Evolutionary conservation across 768 basidiomycete genomes (phyloP).

Genomic region (Favolaschia claudopus): DNA sequence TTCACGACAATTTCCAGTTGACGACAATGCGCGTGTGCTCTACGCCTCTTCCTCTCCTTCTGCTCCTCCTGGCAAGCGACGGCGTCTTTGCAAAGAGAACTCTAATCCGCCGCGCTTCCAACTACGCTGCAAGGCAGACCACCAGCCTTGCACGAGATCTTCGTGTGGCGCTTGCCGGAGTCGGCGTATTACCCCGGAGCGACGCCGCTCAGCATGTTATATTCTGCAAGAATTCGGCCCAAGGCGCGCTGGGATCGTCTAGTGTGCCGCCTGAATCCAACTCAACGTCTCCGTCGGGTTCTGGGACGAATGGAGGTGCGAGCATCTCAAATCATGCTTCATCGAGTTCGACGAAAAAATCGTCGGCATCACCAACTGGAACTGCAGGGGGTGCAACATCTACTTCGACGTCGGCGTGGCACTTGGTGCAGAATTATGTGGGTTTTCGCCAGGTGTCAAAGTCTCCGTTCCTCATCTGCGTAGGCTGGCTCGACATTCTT

Average conservation of each 20-base stretch:
- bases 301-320: slow-evolving; percentile 29
- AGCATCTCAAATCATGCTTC: slow-evolving; percentile 22
- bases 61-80: slow-evolving; percentile 28
- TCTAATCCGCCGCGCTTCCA: slow-evolving; percentile 56
- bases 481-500: slow-evolving; percentile 81
- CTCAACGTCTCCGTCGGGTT: slow-evolving; percentile 32
- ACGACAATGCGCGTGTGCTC: too few species aligned
- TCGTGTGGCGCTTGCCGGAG: slow-evolving; percentile 68
- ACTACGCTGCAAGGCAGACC: slow-evolving; percentile 63
- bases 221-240: slow-evolving; percentile 51
- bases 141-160: slow-evolving; percentile 72
- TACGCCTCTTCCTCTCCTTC: too few species aligned
- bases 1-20: too few species aligned
- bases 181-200: slow-evolving; percentile 57
- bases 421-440: slow-evolving; percentile 65
- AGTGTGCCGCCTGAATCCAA: too few species aligned
- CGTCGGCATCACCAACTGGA: slow-evolving; percentile 19
- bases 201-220: slow-evolving; percentile 40
- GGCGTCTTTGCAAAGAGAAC: slow-evolving; percentile 24
- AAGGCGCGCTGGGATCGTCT: slow-evolving; percentile 28
- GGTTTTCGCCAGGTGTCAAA: slow-evolving; percentile 32
- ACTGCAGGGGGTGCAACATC: slow-evolving; percentile 26
- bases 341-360: slow-evolving; percentile 27
- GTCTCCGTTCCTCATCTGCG: slow-evolving; percentile 8
- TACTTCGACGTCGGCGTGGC: slow-evolving; percentile 60